These are phyloP conservation scores for Candida alai DNA, from an alignment of 805 yeast genomes.

Conservation along the genomic window DNA sequence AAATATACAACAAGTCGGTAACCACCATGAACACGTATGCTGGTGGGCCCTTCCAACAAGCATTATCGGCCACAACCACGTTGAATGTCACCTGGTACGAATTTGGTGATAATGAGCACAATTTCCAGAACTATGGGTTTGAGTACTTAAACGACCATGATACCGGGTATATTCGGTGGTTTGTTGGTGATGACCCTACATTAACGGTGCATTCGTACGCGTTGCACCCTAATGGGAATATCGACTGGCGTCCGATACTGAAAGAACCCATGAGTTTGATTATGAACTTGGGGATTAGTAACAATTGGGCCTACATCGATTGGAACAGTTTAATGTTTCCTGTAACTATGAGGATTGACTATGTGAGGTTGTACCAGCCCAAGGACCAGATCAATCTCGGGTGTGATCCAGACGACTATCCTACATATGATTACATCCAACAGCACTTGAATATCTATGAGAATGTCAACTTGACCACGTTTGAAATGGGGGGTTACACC, in stretches of 20 bases:
- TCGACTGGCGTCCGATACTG: slow-evolving; percentile 75
- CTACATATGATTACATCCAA: slow-evolving; percentile 80
- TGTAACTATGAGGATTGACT: slow-evolving; percentile 68
- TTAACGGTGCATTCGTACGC: slow-evolving; percentile 70
- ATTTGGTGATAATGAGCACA: slow-evolving; percentile 42
- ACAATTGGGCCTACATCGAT: slow-evolving; percentile 90
- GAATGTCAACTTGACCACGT: slow-evolving; percentile 65
- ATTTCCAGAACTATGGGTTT: slow-evolving; percentile 70
- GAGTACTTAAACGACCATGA: slow-evolving; percentile 66
- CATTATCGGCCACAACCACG: slow-evolving; percentile 77
- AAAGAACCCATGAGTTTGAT: slow-evolving; percentile 92
- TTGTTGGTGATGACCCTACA: slow-evolving; percentile 76
- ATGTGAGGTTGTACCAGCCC: slow-evolving; percentile 92
- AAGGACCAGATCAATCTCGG: slow-evolving; percentile 53
- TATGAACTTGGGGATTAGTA: slow-evolving; percentile 85
- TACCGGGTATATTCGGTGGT: slow-evolving; percentile 80
- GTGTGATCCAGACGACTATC: slow-evolving; percentile 84
- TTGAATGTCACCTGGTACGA: slow-evolving; percentile 84
- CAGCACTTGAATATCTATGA: slow-evolving; percentile 65
- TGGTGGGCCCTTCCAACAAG: slow-evolving; percentile 95
- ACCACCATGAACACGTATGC: slow-evolving; percentile 83
- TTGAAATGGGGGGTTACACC: slow-evolving; percentile 70
- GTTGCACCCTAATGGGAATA: slow-evolving; percentile 85
- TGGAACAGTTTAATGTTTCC: slow-evolving; percentile 85
- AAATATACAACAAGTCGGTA: slow-evolving; percentile 61